Evolutionary conservation across 208 protist species (phyloP), one percentile per base, ranked within the genome.

Genomic region (Acanthamoeba rhysodes): DNA sequence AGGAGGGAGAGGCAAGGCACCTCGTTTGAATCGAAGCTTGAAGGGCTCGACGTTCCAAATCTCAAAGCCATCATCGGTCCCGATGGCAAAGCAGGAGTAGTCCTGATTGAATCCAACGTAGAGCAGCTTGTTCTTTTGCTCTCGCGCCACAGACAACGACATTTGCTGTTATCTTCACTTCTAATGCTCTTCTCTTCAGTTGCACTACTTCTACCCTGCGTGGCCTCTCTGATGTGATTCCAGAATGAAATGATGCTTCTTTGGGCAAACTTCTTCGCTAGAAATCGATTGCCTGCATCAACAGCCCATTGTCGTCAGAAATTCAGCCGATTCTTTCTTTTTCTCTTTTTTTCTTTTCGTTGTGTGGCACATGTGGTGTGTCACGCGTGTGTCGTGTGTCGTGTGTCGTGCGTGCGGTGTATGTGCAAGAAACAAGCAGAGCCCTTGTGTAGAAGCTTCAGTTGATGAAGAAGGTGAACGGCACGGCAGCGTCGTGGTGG

Each of bases 41-140:
- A 99, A 98, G n/a, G 98, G 98, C 53, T 99, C 98, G 59, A 95
- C 98, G 93, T 98, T 99, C 82, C 97, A 99, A 29, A 99, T 98
- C 29, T 97, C 93, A 85, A 99, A 99, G 18, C 98, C 98, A 74
- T 97, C 97, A 53, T 97, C 95, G 34, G 98, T 98, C 48, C 98
- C 98, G 45, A 95, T 94, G 9, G 98, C 93, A 87, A 99, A 98
- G 93, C 98, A 99, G 32, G 96, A 78, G 87, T 98, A 93, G 80
- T 99, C 98, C 93, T 99, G 98, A 96, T 99, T 99, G 94, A 99
- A 99, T 4, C 97, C 96, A 8, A 98, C 48, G 55, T 96, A 98
- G 41, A 98, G 95, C 24, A 98, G 84, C 48, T 98, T 97, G 90
- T 97, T 97, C 66, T 84, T 94, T 80, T 94, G 90, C 57, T 94